Evolutionary conservation across 768 basidiomycete species (phyloP), one percentile per base, ranked within the genome.

Genomic region (Trametes cingulata): DNA sequence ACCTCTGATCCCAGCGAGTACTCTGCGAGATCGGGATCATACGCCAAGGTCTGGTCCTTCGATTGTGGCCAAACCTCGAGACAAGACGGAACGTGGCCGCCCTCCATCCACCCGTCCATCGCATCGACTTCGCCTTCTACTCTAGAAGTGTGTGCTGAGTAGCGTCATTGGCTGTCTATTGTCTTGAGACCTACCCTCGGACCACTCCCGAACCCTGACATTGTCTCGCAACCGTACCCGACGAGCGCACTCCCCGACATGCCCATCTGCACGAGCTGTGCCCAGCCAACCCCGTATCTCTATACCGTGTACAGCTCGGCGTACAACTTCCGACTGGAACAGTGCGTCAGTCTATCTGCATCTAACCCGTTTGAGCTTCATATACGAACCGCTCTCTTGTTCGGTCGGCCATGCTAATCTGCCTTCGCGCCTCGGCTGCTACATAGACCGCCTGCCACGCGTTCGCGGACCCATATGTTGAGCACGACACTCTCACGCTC

Each of bases 381-480:
- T 49, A n/a, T 20, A 10, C 39, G 47, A 50, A 49, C 37, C 47
- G 22, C 56, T 3, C 39, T 33, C 52, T 50, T 41, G 49, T 55
- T 43, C 48, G 51, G 33, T 35, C 27, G 39, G n/a, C 42, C 42
- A 55, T 52, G 55, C 63, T 60, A 39, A 52, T 49, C 50, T 39
- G 33, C 25, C 47, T 54, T 48, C 56, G 39, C 56, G 43, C 52
- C 40, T 48, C 15, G 47, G 45, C 62, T 62, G 20, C 39, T 40
- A 8, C 54, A n/a, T 63, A 90, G 89, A 73, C 76, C 24, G 75
- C 75, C 54, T 91, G 90, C 67, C 80, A 78, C 37, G 73, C 76
- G 25, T 92, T 93, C 67, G 91, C 86, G 0, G 93, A 95, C 73
- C 90, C 90, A 57, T 94, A 93, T 65, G 90, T 93, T 60, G 92